phyloP scores from a whole-genome alignment of 495 filamentous ascomycete species.

The Penicillium argentinense region DNA sequence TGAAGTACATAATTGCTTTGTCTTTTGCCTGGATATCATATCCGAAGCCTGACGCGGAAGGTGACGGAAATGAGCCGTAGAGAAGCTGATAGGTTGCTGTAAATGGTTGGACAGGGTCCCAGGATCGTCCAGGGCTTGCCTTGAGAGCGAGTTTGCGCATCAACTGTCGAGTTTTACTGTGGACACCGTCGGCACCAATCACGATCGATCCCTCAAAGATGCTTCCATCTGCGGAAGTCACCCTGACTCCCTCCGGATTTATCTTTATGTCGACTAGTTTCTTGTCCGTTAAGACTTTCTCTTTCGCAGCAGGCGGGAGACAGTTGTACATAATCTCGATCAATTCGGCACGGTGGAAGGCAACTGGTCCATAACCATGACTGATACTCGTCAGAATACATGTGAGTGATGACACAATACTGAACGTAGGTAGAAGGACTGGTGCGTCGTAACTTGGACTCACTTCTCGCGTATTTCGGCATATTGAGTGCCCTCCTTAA shows the following conservation, averaged over 20 bases:
- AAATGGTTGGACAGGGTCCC: slow-evolving; percentile 22
- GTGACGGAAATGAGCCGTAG: slow-evolving; percentile 27
- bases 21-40: slow-evolving; percentile 16
- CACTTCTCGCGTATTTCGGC: slow-evolving; percentile 14
- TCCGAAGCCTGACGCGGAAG: slow-evolving; percentile 14
- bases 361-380: slow-evolving; percentile 12
- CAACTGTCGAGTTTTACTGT: slow-evolving; percentile 42
- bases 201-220: slow-evolving; percentile 41
- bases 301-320: slow-evolving; percentile 11
- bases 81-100: slow-evolving; percentile 18
- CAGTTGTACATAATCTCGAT: slow-evolving; percentile 25
- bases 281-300: slow-evolving; percentile 16
- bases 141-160: slow-evolving; percentile 38
- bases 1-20: slow-evolving; percentile 20
- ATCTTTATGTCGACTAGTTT: slow-evolving; percentile 11
- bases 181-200: slow-evolving; percentile 50
- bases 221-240: slow-evolving; percentile 29
- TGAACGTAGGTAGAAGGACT: neutral
- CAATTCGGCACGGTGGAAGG: slow-evolving; percentile 26
- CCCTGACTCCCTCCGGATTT: slow-evolving; percentile 7
- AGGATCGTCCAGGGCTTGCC: slow-evolving; percentile 11
- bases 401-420: too few relatives aligned
- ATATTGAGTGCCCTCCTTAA: slow-evolving; percentile 14
- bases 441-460: slow-evolving; percentile 15
- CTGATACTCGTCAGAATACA: slow-evolving; percentile 2